Percentiles rank a stretch among this genome's conserved stretches.
These are phyloP conservation scores for Phytopythium helicoides DNA, from an alignment of 352 stramenopile species.

Conservation along the genomic window DNA sequence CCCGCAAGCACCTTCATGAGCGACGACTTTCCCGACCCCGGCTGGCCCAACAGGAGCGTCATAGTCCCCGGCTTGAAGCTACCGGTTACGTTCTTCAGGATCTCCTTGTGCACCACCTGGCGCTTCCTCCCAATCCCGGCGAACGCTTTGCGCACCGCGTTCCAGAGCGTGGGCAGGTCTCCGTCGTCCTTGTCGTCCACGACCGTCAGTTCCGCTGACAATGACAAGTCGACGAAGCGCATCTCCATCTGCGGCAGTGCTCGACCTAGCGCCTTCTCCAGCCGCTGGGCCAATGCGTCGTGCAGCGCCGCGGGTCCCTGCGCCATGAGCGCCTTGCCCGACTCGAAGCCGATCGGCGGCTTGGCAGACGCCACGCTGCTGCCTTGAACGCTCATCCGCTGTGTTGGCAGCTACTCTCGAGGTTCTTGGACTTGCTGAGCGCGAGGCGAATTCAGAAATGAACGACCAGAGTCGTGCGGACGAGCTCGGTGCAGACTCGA, in stretches of 20 bases:
- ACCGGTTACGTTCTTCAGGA: too few relatives aligned
- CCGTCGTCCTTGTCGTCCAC: constrained; percentile 26
- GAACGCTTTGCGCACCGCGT: constrained; percentile 34
- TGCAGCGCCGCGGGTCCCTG: too few relatives aligned
- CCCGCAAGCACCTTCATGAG: too few relatives aligned
- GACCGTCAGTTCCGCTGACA: constrained; percentile 41
- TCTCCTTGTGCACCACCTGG: constrained; percentile 3
- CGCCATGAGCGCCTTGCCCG: constrained; percentile 24
- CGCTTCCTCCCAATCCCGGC: constrained; percentile 21
- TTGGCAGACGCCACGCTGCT: constrained; percentile 9
- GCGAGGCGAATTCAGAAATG: background rate
- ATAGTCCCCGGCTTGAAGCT: too few relatives aligned
- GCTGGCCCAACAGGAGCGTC: too few relatives aligned
- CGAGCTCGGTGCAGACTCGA: too few relatives aligned
- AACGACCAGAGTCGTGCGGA: too few relatives aligned
- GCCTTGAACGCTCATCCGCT: background rate
- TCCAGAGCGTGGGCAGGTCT: constrained; percentile 52
- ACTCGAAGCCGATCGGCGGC: constrained; percentile 14
- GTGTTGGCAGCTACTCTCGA: too few relatives aligned
- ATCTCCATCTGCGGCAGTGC: constrained; percentile 60
- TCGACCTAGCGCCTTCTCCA: constrained; percentile 34
- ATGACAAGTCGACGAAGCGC: constrained; percentile 44
- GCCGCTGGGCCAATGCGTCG: constrained; percentile 28
- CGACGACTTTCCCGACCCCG: too few relatives aligned
- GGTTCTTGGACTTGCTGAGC: too few relatives aligned